Percentiles rank a stretch among this genome's conserved stretches.
phyloP scores from a whole-genome alignment of 176 grass and related monocot genomes.

The Musa itinerans region DNA sequence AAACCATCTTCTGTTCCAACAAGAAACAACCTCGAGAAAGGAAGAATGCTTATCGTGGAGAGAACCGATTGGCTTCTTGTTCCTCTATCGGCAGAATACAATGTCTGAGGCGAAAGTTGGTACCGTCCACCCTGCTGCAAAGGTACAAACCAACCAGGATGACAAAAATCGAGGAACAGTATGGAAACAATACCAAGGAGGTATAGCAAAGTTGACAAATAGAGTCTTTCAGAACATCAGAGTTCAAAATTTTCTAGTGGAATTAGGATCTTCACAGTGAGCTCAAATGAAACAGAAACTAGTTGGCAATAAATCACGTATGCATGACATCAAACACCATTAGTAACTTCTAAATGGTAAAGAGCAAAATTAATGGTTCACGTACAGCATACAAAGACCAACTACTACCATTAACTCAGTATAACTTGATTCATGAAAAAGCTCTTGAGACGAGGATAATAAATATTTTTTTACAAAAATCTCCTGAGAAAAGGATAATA shows the following conservation, averaged over 20 bases:
- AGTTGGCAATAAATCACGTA: not conserved
- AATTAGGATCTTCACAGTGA: not conserved
- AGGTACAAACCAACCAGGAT: not conserved
- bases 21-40: conserved; percentile 79
- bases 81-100: conserved; percentile 59
- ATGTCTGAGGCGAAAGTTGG: conserved; percentile 60
- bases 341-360: not conserved
- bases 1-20: conserved; percentile 92
- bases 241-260: not conserved
- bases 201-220: not conserved
- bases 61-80: conserved; percentile 65
- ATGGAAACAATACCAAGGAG: not conserved
- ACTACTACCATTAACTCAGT: too few species aligned
- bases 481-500: not conserved
- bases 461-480: not conserved
- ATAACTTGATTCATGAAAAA: too few species aligned
- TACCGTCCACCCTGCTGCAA: conserved; percentile 20
- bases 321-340: not conserved
- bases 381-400: too few species aligned
- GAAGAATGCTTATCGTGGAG: conserved; percentile 75
- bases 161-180: not conserved
- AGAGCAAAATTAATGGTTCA: too few species aligned
- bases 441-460: not conserved
- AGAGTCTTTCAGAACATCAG: not conserved
- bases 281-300: not conserved